Conservation (phyloP, 257 asterid genomes). For the Verbascum thapsus region DNA sequence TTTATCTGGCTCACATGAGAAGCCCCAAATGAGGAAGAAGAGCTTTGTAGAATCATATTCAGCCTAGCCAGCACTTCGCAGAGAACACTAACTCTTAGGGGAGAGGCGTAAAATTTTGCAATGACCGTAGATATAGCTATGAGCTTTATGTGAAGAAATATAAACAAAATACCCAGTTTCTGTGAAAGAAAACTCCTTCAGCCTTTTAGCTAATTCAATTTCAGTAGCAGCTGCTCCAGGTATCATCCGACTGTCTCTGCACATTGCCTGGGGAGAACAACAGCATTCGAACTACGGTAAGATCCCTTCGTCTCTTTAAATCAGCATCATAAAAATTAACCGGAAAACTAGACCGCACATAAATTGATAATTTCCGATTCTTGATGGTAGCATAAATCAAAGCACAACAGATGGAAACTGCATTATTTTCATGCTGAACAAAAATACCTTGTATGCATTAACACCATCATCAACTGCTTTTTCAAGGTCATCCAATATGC, state of each 20-base stretch:
- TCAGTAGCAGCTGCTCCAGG: conserved; percentile 99
- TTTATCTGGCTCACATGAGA: not conserved
- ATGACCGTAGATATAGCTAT: not conserved
- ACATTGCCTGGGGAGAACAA: conserved; percentile 81
- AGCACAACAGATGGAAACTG: conserved; percentile 19
- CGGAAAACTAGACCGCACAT: conserved; percentile 1
- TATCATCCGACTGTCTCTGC: conserved; percentile 90
- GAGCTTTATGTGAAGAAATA: conserved; percentile 11
- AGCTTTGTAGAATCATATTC: conserved; percentile 3
- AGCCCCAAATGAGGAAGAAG: conserved; percentile 14
- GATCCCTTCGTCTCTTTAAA: conserved; percentile 1
- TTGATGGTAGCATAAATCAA: not conserved
- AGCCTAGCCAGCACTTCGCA: too few relatives aligned
- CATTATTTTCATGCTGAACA: conserved; percentile 1
- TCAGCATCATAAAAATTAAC: conserved; percentile 2
- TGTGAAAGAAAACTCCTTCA: conserved; percentile 87
- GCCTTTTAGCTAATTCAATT: conserved; percentile 84
- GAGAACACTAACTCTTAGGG: too few relatives aligned
- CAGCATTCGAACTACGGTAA: conserved; percentile 21
- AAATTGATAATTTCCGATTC: too few relatives aligned
- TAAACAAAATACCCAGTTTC: conserved; percentile 81
- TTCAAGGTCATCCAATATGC: conserved; percentile 94
- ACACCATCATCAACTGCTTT: conserved; percentile 97
- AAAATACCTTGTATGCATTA: conserved; percentile 79
- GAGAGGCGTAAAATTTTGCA: not conserved